phyloP scores from a whole-genome alignment of 805 yeast genomes.

The Zygosaccharomyces siamensis region DNA sequence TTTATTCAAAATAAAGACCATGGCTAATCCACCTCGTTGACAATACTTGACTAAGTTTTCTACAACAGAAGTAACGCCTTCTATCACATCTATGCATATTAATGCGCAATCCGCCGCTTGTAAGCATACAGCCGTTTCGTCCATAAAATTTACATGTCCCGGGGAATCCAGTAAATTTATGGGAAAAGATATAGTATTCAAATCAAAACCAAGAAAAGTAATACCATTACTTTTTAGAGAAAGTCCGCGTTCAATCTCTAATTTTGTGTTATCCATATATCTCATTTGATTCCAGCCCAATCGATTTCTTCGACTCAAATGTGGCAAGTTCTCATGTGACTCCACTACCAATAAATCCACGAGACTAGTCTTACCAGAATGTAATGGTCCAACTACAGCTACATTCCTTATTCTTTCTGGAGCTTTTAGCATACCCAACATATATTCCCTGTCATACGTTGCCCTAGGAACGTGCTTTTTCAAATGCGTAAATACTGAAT shows the following conservation, averaged over 20 bases:
- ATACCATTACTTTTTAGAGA: slow-evolving; percentile 61
- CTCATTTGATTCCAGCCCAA: slow-evolving; percentile 45
- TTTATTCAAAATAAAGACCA: slow-evolving; percentile 69
- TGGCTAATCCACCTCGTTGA: slow-evolving; percentile 44
- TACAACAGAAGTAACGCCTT: slow-evolving; percentile 65
- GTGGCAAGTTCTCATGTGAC: slow-evolving; percentile 49
- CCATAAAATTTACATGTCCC: slow-evolving; percentile 82
- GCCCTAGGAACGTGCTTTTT: slow-evolving; percentile 48
- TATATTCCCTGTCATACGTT: slow-evolving; percentile 56
- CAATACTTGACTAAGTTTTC: slow-evolving; percentile 51
- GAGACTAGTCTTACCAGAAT: slow-evolving; percentile 82
- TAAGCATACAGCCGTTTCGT: slow-evolving; percentile 60
- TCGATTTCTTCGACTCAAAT: slow-evolving; percentile 28
- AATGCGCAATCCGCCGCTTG: slow-evolving; percentile 60
- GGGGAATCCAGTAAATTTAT: slow-evolving; percentile 79
- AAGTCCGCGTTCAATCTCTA: slow-evolving; percentile 68
- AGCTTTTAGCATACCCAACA: slow-evolving; percentile 44
- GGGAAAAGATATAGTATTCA: slow-evolving; percentile 50
- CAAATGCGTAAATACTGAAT: slow-evolving; percentile 18
- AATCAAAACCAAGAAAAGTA: slow-evolving; percentile 52
- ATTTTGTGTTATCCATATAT: slow-evolving; percentile 65
- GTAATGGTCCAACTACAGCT: slow-evolving; percentile 72
- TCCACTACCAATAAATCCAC: slow-evolving; percentile 62
- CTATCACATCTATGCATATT: slow-evolving; percentile 77
- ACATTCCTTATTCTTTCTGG: slow-evolving; percentile 71